These are phyloP conservation scores for Phytophthora aleatoria DNA, from an alignment of 352 stramenopile genomes.

Conservation along the genomic window DNA sequence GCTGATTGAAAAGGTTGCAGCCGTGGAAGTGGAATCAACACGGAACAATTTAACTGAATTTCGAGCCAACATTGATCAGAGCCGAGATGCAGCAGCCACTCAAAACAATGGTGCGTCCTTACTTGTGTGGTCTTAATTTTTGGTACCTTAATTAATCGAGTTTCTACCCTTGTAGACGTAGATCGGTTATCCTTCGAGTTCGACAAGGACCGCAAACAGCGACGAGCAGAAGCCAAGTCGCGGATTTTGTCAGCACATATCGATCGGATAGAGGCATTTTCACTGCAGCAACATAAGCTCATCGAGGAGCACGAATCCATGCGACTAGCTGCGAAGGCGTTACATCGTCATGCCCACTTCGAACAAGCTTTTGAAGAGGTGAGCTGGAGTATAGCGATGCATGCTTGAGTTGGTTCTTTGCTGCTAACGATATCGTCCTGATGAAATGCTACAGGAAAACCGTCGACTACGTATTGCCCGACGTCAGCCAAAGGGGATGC, in stretches of 20 bases:
- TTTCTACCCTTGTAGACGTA: slow-evolving; percentile 2
- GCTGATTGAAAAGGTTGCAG: slow-evolving; percentile 33
- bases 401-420: not conserved
- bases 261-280: slow-evolving; percentile 49
- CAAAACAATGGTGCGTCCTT: slow-evolving; percentile 11
- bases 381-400: not conserved
- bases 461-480: slow-evolving; percentile 34
- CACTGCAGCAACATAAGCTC: slow-evolving; percentile 41
- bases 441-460: slow-evolving; percentile 34
- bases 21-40: not conserved
- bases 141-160: not conserved
- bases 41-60: not conserved
- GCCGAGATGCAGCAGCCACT: not conserved
- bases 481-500: slow-evolving; percentile 49
- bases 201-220: slow-evolving; percentile 51
- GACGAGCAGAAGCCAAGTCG: slow-evolving; percentile 42
- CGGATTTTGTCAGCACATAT: slow-evolving; percentile 54
- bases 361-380: slow-evolving; percentile 45
- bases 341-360: slow-evolving; percentile 53
- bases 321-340: slow-evolving; percentile 49
- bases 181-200: slow-evolving; percentile 55
- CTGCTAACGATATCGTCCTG: not conserved
- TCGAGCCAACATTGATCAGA: slow-evolving; percentile 4
- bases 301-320: slow-evolving; percentile 42
- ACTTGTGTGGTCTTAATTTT: not conserved